Base-by-base conservation (phyloP, 1,284 basidiomycete genomes). In the Ganoderma boninense region DNA sequence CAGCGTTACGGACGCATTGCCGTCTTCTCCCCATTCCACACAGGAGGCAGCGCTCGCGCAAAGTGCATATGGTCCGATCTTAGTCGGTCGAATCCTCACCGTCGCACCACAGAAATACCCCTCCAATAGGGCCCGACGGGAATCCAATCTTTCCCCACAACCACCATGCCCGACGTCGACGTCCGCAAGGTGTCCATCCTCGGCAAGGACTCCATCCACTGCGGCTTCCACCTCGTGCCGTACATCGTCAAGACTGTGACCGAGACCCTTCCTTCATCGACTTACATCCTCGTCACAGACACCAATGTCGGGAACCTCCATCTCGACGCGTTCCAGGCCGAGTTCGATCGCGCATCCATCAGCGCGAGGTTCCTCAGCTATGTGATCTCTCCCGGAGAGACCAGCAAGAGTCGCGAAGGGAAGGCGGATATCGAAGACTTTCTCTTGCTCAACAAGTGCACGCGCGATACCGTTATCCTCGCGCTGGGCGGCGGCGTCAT, bases 401-500 rank as follows among this genome's bases (percentile, higher is more conserved):
- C 91, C 0, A 93, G 94, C 66, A 99, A 99, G 84, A 94, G 92
- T 74, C 88, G 98, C 64, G 89, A 95, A 76, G 95, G 95, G 71
- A 99, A 99, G 82, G 97, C 96, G 4, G 87, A 91, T 67, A 93
- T 99, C 76, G 97, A 99, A 80, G 97, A 99, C 82, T 99, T 94
- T 84, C 85, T 99, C 70, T 86, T 99, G 68, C 86, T 92, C 43
- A 90, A 97, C 78, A 90, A 91, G 79, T 97, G 97, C 80, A 98
- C 97, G 1, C 86, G 97, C 69, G 97, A 98, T 80, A 97, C 95
- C 3, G 95, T 99, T 73, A 87, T 99, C 70, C 85, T 99, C 65
- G 97, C 97, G 0, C 88, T 99, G 42, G 97, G 97, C 32, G 97
- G 97, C 49, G 97, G 97, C 65, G 97, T 99, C 71, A 96, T 99